phyloP scores from a whole-genome alignment of 306 rosid genomes.

The Lathyrus sativus region DNA sequence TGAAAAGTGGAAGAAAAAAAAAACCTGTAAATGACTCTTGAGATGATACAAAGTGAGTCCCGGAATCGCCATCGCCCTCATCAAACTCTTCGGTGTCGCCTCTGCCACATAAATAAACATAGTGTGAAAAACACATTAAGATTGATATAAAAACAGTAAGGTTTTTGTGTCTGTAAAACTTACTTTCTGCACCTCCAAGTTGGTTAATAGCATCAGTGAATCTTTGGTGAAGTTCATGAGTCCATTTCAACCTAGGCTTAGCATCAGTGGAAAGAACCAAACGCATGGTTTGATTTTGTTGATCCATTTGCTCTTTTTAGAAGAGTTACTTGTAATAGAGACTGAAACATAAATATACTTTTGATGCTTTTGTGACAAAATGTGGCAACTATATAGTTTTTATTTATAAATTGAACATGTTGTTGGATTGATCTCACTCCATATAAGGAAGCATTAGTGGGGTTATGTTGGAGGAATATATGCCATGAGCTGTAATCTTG shows the following conservation, averaged over 20 bases:
- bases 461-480: conserved; percentile 91
- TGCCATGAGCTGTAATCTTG: conserved; percentile 71
- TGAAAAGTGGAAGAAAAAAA: conserved; percentile 30
- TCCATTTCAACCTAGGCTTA: conserved; percentile 97
- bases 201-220: conserved; percentile 76
- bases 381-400: conserved; percentile 54
- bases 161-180: conserved; percentile 38
- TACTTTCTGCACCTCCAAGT: conserved; percentile 94
- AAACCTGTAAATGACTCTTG: conserved; percentile 97
- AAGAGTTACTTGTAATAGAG: conserved; percentile 40
- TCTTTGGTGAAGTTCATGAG: conserved; percentile 85
- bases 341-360: conserved; percentile 45
- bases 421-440: conserved; percentile 73
- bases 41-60: conserved; percentile 94
- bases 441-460: conserved; percentile 93
- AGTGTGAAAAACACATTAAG: conserved; percentile 33
- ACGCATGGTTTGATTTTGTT: conserved; percentile 63
- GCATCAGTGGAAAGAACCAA: conserved; percentile 88
- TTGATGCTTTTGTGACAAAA: conserved; percentile 41
- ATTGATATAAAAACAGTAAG: background rate
- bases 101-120: conserved; percentile 52
- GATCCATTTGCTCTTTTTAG: conserved; percentile 46
- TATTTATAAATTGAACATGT: conserved; percentile 53
- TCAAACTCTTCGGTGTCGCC: conserved; percentile 93
- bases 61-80: conserved; percentile 86